Evolutionary conservation across 257 asterid genomes (phyloP).

Genomic region (Phtheirospermum japonicum): DNA sequence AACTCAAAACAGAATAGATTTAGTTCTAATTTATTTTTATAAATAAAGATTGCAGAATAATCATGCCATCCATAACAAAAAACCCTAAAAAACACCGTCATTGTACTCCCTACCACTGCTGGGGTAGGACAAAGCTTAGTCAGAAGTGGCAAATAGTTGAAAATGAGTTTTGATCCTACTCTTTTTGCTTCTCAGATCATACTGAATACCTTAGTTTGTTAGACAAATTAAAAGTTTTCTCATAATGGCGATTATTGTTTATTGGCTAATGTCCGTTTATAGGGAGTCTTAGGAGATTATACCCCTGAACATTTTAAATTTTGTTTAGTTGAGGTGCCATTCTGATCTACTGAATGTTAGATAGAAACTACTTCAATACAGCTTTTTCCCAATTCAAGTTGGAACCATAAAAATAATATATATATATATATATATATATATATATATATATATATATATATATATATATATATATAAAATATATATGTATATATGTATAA

Average conservation of each 20-base stretch:
- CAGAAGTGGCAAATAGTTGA: not conserved
- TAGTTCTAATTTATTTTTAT: too few relatives aligned
- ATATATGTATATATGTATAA: not conserved
- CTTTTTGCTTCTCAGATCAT: too few relatives aligned
- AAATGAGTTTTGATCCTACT: not conserved
- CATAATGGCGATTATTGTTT: not conserved
- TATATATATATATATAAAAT: too few relatives aligned
- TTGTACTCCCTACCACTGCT: not conserved
- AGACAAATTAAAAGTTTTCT: too few relatives aligned
- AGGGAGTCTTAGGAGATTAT: too few relatives aligned
- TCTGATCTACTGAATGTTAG: not conserved
- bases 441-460: too few relatives aligned
- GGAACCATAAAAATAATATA: not conserved
- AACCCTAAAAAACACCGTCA: not conserved
- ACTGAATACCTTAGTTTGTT: not conserved
- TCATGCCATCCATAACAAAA: too few relatives aligned
- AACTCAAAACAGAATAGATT: too few relatives aligned
- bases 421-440: not conserved
- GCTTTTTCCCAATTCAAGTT: not conserved
- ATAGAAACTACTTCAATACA: not conserved
- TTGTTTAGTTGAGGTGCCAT: too few relatives aligned
- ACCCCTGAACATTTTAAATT: too few relatives aligned
- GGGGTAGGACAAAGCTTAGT: constrained; percentile 9
- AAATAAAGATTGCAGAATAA: too few relatives aligned
- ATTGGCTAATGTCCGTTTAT: too few relatives aligned